These are phyloP conservation scores for Beauveria varroae DNA, from an alignment of 2,329 filamentous ascomycete genomes.

Conservation along the genomic window DNA sequence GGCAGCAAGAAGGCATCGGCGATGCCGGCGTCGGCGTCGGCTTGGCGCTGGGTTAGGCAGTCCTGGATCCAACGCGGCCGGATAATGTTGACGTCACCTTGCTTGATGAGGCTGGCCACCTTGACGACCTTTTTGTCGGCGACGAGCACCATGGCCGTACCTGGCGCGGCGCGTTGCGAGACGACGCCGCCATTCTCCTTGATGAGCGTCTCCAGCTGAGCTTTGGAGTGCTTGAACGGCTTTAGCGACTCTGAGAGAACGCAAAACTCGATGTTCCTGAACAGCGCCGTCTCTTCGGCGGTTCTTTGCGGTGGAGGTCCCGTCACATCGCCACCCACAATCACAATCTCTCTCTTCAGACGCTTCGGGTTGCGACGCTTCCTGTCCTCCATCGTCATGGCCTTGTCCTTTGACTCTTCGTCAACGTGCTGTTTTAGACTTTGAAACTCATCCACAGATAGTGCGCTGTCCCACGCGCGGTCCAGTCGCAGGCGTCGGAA, in stretches of 20 bases:
- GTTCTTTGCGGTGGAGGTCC: constrained; percentile 40
- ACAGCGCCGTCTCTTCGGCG: constrained; percentile 52
- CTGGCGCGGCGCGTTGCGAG: constrained; percentile 62
- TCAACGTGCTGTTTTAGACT: constrained; percentile 63
- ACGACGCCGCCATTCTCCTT: constrained; percentile 77
- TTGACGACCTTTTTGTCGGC: constrained; percentile 77
- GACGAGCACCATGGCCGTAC: constrained; percentile 59
- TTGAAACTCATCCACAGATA: constrained; percentile 72
- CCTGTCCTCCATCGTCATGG: constrained; percentile 69
- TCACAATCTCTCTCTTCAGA: constrained; percentile 60
- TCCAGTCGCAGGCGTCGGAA: constrained; percentile 79
- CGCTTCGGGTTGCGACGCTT: constrained; percentile 47
- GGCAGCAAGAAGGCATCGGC: constrained; percentile 56
- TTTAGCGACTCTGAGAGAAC: constrained; percentile 68
- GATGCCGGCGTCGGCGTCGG: background rate
- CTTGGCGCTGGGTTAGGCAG: constrained; percentile 52
- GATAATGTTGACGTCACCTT: constrained; percentile 62
- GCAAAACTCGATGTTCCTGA: constrained; percentile 72
- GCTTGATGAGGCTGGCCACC: constrained; percentile 74
- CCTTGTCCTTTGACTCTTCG: constrained; percentile 62
- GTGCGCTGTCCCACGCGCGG: constrained; percentile 71
- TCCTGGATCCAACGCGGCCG: constrained; percentile 78
- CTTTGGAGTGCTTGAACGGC: constrained; percentile 67
- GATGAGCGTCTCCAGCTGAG: constrained; percentile 70
- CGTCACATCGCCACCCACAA: constrained; percentile 59